phyloP scores from a whole-genome alignment of 192 early-diverging fungal genomes.

The Coemansia sp. region DNA sequence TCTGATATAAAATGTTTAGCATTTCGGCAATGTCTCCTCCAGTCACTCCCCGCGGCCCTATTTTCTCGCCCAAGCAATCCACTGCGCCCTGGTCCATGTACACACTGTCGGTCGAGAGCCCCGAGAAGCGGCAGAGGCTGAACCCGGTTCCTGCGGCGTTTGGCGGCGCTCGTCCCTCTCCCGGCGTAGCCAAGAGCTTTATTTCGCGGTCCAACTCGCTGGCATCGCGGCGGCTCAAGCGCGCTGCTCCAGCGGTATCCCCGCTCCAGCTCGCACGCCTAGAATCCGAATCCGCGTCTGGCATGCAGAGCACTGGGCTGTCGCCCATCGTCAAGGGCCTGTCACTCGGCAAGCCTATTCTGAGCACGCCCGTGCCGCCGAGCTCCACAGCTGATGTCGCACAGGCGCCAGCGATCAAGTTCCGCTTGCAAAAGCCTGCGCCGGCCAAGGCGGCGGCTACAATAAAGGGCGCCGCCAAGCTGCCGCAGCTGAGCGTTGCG shows the following conservation, averaged over 20 bases:
- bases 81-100: constrained; percentile 21
- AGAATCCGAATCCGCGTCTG: neutral
- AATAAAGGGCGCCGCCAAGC: constrained; percentile 6
- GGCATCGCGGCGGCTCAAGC: constrained; percentile 33
- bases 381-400: neutral
- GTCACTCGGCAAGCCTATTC: constrained; percentile 18
- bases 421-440: constrained; percentile 39
- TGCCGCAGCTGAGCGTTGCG: constrained; percentile 35
- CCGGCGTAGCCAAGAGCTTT: neutral
- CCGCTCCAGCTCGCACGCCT: constrained; percentile 10
- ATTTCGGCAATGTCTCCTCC: constrained; percentile 39
- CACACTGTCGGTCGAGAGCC: constrained; percentile 23
- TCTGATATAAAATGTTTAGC: constrained; percentile 19
- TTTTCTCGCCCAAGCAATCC: constrained; percentile 34
- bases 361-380: neutral
- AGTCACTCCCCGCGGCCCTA: constrained; percentile 31
- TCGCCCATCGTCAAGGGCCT: constrained; percentile 46
- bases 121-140: constrained; percentile 29
- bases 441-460: constrained; percentile 17
- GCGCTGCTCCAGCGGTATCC: constrained; percentile 8
- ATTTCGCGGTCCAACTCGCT: constrained; percentile 18
- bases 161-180: neutral
- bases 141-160: constrained; percentile 6
- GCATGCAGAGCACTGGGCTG: constrained; percentile 37
- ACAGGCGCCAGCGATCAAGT: constrained; percentile 19